These are phyloP conservation scores for Polytolypa hystricis DNA, from an alignment of 2,329 filamentous ascomycete species.

Conservation along the genomic window DNA sequence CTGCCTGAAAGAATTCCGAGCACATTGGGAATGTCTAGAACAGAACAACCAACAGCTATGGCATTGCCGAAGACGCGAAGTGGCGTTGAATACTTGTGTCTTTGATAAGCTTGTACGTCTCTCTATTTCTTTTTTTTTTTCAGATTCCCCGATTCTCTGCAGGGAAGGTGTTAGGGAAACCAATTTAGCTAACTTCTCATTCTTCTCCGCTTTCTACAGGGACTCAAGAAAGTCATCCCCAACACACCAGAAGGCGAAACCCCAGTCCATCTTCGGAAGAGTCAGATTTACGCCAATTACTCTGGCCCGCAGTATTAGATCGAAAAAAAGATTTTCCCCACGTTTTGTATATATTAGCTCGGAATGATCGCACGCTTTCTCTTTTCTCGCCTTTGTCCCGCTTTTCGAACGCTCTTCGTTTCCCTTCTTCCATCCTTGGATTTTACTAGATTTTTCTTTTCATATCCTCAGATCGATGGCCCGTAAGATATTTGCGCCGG, in stretches of 20 bases:
- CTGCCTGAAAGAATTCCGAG: constrained; percentile 82
- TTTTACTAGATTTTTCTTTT: constrained; percentile 3
- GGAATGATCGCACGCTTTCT: constrained; percentile 18
- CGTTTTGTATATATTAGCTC: constrained; percentile 5
- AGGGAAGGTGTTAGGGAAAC: not conserved
- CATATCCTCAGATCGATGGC: too few species aligned
- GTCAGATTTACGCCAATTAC: constrained; percentile 34
- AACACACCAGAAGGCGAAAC: constrained; percentile 57
- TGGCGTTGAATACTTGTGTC: constrained; percentile 87
- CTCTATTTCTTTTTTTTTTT: constrained; percentile 2
- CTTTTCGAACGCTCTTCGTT: too few species aligned
- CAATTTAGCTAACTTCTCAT: constrained; percentile 2
- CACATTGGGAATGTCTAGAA: constrained; percentile 91
- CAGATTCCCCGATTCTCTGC: not conserved
- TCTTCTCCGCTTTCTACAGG: constrained; percentile 38
- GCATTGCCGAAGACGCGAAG: constrained; percentile 83
- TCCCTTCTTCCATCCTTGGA: constrained; percentile 4
- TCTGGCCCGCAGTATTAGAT: constrained; percentile 28
- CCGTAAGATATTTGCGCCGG: too few species aligned
- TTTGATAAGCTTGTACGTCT: constrained; percentile 81
- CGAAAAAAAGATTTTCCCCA: constrained; percentile 6
- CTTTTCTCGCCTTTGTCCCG: too few species aligned
- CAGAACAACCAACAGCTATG: constrained; percentile 97
- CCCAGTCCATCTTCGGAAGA: constrained; percentile 61
- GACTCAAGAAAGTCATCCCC: constrained; percentile 70